A percentile compares a stretch with the other conserved stretches of the same genome.
Conservation (phyloP, 192 early-diverging fungal species). For the Linnemannia schmuckeri region DNA sequence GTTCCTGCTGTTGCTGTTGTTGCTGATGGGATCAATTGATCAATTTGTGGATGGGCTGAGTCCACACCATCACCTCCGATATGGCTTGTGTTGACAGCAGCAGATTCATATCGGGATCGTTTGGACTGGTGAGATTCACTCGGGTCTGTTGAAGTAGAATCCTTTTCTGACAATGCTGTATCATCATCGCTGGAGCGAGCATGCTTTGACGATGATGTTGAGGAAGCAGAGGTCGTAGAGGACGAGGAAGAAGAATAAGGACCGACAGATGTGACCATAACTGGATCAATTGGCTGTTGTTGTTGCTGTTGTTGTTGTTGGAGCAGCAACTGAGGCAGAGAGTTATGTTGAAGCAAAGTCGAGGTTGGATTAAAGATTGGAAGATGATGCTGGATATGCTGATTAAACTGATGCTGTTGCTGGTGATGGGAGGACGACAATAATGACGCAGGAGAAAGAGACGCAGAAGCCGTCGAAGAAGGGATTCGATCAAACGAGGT, state of each 20-base stretch:
- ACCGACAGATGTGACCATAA: not conserved
- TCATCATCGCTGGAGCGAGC: constrained; percentile 5
- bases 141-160: not conserved
- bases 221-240: not conserved
- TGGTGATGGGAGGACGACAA: not conserved
- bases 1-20: not conserved
- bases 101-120: constrained; percentile 1
- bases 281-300: constrained; percentile 1
- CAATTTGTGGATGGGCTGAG: not conserved
- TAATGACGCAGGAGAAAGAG: not conserved
- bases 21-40: not conserved
- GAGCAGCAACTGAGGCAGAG: not conserved
- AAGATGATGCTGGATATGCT: not conserved
- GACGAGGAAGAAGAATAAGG: not conserved
- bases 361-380: not conserved
- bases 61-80: not conserved
- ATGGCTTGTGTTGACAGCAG: not conserved
- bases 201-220: constrained; percentile 16
- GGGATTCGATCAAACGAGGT: not conserved
- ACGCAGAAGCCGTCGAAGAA: not conserved
- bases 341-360: not conserved
- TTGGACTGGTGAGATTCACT: constrained; percentile 6
- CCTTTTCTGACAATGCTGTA: not conserved
- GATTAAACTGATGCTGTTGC: not conserved
- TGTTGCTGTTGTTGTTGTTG: not conserved